Conservation (phyloP, 2,329 filamentous ascomycete species). For the Elsinoe australis region DNA sequence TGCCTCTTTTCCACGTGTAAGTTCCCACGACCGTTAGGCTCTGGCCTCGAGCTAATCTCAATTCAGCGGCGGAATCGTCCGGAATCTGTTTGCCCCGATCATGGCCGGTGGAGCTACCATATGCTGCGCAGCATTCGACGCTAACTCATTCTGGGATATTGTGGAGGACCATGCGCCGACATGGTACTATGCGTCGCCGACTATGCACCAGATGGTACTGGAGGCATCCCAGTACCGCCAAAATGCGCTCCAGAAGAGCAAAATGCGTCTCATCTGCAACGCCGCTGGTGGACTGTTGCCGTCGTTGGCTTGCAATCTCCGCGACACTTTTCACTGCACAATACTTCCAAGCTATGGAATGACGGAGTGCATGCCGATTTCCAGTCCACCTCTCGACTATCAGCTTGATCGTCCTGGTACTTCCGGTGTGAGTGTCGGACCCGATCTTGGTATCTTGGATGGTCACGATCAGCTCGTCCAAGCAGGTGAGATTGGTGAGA, state of each 20-base stretch:
- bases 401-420: constrained; percentile 46
- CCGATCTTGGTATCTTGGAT: constrained; percentile 46
- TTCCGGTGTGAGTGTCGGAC: constrained; percentile 46
- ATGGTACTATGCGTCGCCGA: constrained; percentile 53
- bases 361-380: constrained; percentile 55
- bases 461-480: constrained; percentile 30
- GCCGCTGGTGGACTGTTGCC: constrained; percentile 49
- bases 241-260: constrained; percentile 37
- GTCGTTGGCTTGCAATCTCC: constrained; percentile 43
- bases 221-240: constrained; percentile 38
- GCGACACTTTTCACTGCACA: constrained; percentile 45
- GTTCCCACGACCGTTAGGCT: constrained; percentile 23
- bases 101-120: constrained; percentile 49
- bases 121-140: constrained; percentile 49
- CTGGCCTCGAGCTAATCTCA: neutral
- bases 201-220: constrained; percentile 50
- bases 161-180: constrained; percentile 43
- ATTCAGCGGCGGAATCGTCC: constrained; percentile 42
- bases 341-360: constrained; percentile 53
- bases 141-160: constrained; percentile 50
- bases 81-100: constrained; percentile 50
- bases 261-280: constrained; percentile 49
- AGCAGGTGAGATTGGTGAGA: constrained; percentile 37
- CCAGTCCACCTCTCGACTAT: constrained; percentile 48
- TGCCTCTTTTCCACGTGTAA: constrained; percentile 52